Percentiles rank a stretch among this genome's conserved stretches.
Conservation (phyloP, 768 basidiomycete species). For the Tricholoma furcatifolium region DNA sequence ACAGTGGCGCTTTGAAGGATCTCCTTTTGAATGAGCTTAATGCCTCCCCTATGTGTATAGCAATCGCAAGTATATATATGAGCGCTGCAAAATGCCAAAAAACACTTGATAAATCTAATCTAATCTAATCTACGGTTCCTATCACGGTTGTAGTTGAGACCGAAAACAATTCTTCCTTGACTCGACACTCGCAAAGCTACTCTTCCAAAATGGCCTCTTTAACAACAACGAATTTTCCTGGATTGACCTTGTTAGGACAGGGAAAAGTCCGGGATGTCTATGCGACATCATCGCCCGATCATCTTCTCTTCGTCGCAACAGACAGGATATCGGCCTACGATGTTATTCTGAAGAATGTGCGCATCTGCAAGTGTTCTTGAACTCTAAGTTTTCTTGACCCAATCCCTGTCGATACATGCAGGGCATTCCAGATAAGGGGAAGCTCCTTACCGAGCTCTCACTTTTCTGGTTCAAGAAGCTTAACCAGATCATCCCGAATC, state of each 20-base stretch:
- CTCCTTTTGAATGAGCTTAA: too few species aligned
- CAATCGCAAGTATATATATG: background rate
- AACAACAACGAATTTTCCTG: constrained; percentile 55
- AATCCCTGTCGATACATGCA: constrained; percentile 29
- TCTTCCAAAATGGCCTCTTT: constrained; percentile 31
- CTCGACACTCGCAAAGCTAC: background rate
- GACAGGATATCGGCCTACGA: constrained; percentile 98
- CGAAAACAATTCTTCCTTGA: background rate
- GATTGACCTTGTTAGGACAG: constrained; percentile 70
- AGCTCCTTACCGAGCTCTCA: constrained; percentile 85
- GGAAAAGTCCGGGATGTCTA: constrained; percentile 99
- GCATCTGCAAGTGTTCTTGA: constrained; percentile 27
- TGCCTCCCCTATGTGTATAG: too few species aligned
- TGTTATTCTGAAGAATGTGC: constrained; percentile 88
- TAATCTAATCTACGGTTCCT: background rate
- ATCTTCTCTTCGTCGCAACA: constrained; percentile 89
- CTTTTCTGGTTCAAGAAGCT: constrained; percentile 95
- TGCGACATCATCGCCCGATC: constrained; percentile 61
- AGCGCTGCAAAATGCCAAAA: background rate
- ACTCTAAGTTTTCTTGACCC: constrained; percentile 6
- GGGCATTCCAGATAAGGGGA: constrained; percentile 96
- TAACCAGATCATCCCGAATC: constrained; percentile 77
- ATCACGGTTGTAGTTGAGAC: background rate
- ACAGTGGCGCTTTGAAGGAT: too few species aligned
- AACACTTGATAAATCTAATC: background rate